These are phyloP conservation scores for Apiospora aurea DNA, from an alignment of 2,329 filamentous ascomycete genomes.

Conservation along the genomic window DNA sequence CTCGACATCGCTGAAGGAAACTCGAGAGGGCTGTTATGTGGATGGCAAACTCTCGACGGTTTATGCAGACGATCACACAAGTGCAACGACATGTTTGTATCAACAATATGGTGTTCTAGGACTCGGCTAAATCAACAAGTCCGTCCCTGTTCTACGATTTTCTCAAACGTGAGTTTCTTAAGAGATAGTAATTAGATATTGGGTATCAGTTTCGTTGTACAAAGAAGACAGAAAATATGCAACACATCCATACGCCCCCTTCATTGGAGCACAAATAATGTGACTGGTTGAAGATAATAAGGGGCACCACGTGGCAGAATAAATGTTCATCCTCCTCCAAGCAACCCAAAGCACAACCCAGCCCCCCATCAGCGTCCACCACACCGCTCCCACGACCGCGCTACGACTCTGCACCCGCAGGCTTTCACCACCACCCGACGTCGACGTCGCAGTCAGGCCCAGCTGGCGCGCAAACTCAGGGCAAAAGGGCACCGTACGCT, in stretches of 20 bases:
- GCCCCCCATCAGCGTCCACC: neutral
- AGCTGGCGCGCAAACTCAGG: neutral
- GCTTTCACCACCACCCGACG: neutral
- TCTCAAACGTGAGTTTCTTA: neutral
- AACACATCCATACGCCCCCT: neutral
- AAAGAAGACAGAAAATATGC: neutral
- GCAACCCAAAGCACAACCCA: neutral
- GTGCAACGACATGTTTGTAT: neutral
- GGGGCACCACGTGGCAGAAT: neutral
- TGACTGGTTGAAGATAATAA: neutral
- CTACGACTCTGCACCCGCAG: neutral
- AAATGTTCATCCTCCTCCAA: neutral
- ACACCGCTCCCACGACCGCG: neutral
- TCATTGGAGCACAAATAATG: neutral
- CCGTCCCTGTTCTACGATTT: neutral
- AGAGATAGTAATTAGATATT: neutral
- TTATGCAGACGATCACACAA: neutral
- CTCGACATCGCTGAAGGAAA: neutral
- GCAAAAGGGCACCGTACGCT: no score
- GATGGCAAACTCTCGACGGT: neutral
- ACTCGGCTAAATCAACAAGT: neutral
- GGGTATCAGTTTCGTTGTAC: neutral
- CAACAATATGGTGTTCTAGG: neutral
- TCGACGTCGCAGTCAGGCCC: conserved; percentile 4
- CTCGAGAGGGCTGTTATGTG: neutral